Evolutionary conservation across 2,329 filamentous ascomycete species (phyloP), one percentile per base, ranked within the genome.

Genomic region (Beauveria pseudobassiana): DNA sequence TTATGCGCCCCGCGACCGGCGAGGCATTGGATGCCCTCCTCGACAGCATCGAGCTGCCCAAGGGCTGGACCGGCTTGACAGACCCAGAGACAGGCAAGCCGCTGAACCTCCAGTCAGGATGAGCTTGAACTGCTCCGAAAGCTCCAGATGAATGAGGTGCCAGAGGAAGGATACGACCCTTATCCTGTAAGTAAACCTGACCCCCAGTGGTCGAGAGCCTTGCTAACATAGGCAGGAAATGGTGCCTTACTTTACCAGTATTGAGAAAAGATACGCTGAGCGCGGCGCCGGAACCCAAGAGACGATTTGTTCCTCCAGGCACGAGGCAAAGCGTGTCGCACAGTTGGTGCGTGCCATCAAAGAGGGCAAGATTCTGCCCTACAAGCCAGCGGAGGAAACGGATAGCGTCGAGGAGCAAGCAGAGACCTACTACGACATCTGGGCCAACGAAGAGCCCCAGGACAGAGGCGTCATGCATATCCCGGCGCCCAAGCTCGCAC

Each of bases 311-410:
- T 10, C 95, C 7, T 98, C 93, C 52, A 98, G 97, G 76, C 91
- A 99, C 74, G 95, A 99, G 76, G 89, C 91, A 38, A 97, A 97
- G 80, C 86, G 93, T 62, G 86, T 99, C 57, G 96, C 97, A 86
- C 98, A 99, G 78, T 87, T 99, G 69, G 95, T 98, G 59, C 91
- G 90, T 70, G 95, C 95, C 43, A 99, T 99, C 68, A 87, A 89
- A 66, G 93, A 98, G 75, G 95, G 96, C 42, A 87, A 92, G 55
- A 98, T 99, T 67, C 78, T 96, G 69, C 96, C 96, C 4, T 96
- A 96, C 78, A 91, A 87, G 72, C 85, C 91, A 4, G 86, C 87
- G 0, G 82, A 86, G 69, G 89, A 83, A 65, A 78, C 75, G 49
- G 76, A 91, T 68, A 83, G 87, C 64, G 85, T 93, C 66, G 86